Percentiles rank a stretch among this genome's conserved stretches.
phyloP scores from a whole-genome alignment of 306 rosid species.

The Argentina anserina region DNA sequence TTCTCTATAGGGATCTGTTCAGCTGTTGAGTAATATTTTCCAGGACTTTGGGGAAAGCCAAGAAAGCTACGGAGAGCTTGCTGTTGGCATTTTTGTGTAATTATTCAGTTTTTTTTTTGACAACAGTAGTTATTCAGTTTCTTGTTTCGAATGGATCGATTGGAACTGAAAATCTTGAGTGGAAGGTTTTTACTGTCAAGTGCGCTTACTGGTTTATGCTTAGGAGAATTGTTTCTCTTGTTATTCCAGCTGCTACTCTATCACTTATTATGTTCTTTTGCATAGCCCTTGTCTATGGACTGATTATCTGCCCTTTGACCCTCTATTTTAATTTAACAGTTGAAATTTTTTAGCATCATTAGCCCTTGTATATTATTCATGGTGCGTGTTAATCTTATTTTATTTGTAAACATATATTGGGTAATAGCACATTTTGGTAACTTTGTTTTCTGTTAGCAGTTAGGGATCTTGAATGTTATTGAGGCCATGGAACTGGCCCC shows the following conservation, averaged over 20 bases:
- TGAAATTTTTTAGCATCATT: neutral
- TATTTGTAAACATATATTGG: neutral
- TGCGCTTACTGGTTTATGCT: neutral
- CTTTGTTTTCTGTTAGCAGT: constrained; percentile 52
- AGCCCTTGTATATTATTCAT: neutral
- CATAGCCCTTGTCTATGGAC: neutral
- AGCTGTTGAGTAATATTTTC: neutral
- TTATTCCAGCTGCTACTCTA: neutral
- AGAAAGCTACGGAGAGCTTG: neutral
- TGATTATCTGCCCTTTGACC: neutral
- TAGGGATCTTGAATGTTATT: constrained; percentile 86
- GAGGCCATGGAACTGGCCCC: constrained; percentile 75
- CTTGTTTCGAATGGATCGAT: neutral
- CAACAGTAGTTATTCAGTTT: neutral
- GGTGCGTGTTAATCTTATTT: neutral
- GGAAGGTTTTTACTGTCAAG: neutral
- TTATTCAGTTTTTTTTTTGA: neutral
- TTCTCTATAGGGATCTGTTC: neutral
- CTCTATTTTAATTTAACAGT: neutral
- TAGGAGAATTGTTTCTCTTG: neutral
- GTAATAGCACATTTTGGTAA: constrained; percentile 14
- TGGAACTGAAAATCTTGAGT: neutral
- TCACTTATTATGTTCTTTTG: neutral
- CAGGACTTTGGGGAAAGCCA: neutral
- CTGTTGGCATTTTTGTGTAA: neutral